phyloP scores from a whole-genome alignment of 2,329 filamentous ascomycete species.

The Chrysosporium queenslandicum region DNA sequence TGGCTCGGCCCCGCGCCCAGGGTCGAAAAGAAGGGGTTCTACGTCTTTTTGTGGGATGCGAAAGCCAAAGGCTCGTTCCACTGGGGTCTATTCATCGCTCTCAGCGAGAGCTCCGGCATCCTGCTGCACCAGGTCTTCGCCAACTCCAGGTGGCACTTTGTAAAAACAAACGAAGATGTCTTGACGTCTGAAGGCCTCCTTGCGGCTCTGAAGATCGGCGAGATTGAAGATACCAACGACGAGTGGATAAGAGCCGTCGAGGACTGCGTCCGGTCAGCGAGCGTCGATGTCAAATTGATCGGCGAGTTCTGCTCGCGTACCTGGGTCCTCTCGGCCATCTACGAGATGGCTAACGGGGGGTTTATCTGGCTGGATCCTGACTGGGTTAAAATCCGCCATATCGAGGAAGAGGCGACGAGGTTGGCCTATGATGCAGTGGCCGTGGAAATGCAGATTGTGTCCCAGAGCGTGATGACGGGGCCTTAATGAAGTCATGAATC shows the following conservation, averaged over 20 bases:
- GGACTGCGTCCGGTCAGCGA: conserved; percentile 10
- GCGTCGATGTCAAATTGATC: conserved; percentile 1
- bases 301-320: conserved; percentile 16
- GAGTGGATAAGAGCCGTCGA: conserved; percentile 16
- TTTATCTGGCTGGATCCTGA: conserved; percentile 16
- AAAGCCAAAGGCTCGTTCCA: conserved; percentile 9
- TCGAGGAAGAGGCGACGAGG: conserved; percentile 15
- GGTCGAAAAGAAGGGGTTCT: conserved; percentile 15
- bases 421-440: conserved; percentile 10
- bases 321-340: conserved; percentile 16
- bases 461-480: conserved; percentile 1
- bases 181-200: conserved; percentile 13
- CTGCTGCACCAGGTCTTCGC: conserved; percentile 14
- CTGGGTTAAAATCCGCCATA: conserved; percentile 12
- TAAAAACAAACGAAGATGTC: conserved; percentile 9
- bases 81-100: conserved; percentile 17
- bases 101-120: conserved; percentile 9
- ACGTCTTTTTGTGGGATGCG: conserved; percentile 14
- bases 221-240: conserved; percentile 11
- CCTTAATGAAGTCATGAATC: neutral
- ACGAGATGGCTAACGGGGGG: conserved; percentile 15
- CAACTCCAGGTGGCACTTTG: conserved; percentile 12
- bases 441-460: conserved; percentile 8
- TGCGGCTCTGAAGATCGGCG: conserved; percentile 15
- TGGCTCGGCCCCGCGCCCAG: conserved; percentile 9